Evolutionary conservation across 2,329 filamentous ascomycete genomes (phyloP).

Genomic region (Penicillium palitans): DNA sequence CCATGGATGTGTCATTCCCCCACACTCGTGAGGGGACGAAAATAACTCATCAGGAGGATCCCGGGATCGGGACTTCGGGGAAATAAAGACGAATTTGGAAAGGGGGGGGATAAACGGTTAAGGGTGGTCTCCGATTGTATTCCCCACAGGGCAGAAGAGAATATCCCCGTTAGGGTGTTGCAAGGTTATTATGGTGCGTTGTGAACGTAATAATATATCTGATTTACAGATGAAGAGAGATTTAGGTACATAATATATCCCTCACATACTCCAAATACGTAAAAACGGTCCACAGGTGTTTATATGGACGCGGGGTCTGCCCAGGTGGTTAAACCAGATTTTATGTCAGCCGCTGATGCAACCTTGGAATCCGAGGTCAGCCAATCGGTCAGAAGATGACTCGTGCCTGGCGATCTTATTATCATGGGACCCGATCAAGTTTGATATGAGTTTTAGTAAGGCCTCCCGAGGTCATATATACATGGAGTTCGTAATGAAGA

Average conservation of each 20-base stretch:
- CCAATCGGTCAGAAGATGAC: neutral
- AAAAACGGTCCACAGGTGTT: neutral
- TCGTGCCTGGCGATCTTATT: conserved; percentile 10
- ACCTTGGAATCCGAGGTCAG: neutral
- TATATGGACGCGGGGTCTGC: too few relatives aligned
- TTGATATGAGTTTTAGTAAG: neutral
- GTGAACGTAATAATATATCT: neutral
- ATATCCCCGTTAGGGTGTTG: neutral
- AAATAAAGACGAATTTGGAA: neutral
- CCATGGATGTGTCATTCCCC: neutral
- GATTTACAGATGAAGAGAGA: neutral
- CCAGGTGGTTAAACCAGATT: conserved; percentile 1
- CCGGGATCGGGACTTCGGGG: neutral
- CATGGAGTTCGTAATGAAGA: neutral
- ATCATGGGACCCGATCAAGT: neutral
- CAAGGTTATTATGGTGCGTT: neutral
- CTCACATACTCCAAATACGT: neutral
- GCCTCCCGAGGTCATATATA: neutral
- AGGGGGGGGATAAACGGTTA: neutral
- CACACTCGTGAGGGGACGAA: conserved; percentile 5
- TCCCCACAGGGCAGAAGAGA: neutral
- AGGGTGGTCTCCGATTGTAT: neutral
- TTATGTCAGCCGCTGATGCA: conserved; percentile 6
- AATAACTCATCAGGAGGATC: neutral
- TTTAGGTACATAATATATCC: neutral